Percentiles rank a stretch among this genome's conserved stretches.
Conservation (phyloP, 768 basidiomycete genomes). For the Macrolepiota fuliginosa region DNA sequence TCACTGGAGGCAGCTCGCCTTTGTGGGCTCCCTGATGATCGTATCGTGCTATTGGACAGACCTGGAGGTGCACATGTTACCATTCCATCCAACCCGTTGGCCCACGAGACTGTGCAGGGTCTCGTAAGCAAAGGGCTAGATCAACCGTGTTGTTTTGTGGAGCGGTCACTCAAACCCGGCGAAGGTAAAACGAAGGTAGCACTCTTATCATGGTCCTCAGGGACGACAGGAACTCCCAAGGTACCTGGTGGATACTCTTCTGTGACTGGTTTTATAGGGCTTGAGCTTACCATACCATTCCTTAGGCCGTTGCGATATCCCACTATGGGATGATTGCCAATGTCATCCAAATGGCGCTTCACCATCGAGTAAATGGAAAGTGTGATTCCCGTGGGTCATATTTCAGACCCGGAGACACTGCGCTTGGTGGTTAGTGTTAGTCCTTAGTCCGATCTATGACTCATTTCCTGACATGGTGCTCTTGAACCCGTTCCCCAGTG, state of each 20-base stretch:
- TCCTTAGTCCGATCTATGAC: conserved; percentile 7
- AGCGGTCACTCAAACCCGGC: conserved; percentile 41
- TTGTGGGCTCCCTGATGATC: conserved; percentile 36
- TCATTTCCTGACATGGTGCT: conserved; percentile 6
- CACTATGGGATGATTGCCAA: conserved; percentile 58
- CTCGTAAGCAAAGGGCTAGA: conserved; percentile 25
- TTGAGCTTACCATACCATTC: not conserved
- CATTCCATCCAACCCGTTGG: conserved; percentile 5
- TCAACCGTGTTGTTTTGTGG: conserved; percentile 30
- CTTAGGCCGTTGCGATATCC: conserved; percentile 49
- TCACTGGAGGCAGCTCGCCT: conserved; percentile 40
- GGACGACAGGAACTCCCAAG: conserved; percentile 69
- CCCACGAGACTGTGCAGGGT: conserved; percentile 19
- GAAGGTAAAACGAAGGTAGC: conserved; percentile 63
- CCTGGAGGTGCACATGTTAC: not conserved
- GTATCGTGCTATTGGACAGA: conserved; percentile 45
- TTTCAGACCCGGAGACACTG: conserved; percentile 50
- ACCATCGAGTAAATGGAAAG: conserved; percentile 28
- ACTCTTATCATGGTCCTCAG: conserved; percentile 63
- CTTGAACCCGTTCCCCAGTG: conserved; percentile 20
- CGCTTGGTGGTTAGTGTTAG: conserved; percentile 28
- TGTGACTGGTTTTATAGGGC: not conserved
- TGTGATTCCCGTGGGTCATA: conserved; percentile 27
- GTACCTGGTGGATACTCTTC: conserved; percentile 23
- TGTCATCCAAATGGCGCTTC: conserved; percentile 46